phyloP scores from a whole-genome alignment of 495 filamentous ascomycete species.

The Penicillium canescens region DNA sequence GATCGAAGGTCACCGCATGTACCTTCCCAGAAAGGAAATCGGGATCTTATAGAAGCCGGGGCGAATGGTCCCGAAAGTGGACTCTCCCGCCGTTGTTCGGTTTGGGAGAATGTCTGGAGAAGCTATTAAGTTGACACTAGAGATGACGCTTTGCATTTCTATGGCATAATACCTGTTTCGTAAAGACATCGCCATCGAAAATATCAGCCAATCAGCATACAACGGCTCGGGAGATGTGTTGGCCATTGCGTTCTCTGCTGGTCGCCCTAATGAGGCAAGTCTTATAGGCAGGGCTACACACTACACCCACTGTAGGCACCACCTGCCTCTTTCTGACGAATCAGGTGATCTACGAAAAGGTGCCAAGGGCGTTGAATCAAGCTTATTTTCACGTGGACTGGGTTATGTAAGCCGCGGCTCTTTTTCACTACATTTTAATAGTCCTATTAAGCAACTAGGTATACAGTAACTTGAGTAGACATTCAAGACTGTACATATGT shows the following conservation, averaged over 20 bases:
- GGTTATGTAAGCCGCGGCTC: background rate
- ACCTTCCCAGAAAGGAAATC: slow-evolving; percentile 26
- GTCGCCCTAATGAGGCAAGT: slow-evolving; percentile 4
- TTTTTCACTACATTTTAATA: too few relatives aligned
- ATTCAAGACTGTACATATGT: too few relatives aligned
- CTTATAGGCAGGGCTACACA: background rate
- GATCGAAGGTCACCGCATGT: slow-evolving; percentile 24
- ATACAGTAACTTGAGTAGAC: too few relatives aligned
- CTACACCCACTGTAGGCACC: background rate
- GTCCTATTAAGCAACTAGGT: too few relatives aligned
- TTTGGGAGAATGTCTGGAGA: slow-evolving; percentile 26
- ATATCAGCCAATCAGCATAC: slow-evolving; percentile 16
- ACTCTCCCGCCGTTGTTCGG: slow-evolving; percentile 13
- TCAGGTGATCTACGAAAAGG: background rate
- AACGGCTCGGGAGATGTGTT: background rate
- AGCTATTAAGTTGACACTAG: background rate
- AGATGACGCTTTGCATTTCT: background rate
- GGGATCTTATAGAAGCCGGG: slow-evolving; percentile 8
- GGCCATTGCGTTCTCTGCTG: background rate
- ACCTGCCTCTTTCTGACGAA: slow-evolving; percentile 2
- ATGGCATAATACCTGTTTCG: slow-evolving; percentile 21
- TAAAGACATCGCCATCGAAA: slow-evolving; percentile 13
- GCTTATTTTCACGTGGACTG: slow-evolving; percentile 8
- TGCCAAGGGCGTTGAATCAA: slow-evolving; percentile 10
- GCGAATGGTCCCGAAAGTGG: slow-evolving; percentile 21